These are phyloP conservation scores for Polyporus arcularius DNA, from an alignment of 768 basidiomycete genomes.

Conservation along the genomic window DNA sequence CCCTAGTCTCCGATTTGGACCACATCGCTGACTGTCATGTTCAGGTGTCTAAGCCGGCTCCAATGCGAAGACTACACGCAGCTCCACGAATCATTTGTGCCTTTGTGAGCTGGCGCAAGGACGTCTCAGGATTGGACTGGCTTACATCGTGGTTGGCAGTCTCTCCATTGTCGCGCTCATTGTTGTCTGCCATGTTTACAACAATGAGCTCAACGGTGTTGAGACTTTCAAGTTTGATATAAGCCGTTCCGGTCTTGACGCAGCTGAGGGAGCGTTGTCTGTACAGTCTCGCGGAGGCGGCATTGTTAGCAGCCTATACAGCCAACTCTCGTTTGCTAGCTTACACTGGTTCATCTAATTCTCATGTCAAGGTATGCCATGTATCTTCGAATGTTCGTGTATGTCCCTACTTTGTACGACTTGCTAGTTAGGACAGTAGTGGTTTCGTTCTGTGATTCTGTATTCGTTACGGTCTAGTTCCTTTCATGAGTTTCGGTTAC, in stretches of 20 bases:
- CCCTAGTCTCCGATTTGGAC: background rate
- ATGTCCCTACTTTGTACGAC: background rate
- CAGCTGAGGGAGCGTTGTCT: conserved; percentile 2
- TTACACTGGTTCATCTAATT: conserved; percentile 5
- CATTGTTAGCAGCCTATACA: conserved; percentile 6
- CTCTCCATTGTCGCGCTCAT: background rate
- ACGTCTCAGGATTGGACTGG: background rate
- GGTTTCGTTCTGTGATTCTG: background rate
- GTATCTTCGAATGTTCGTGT: background rate
- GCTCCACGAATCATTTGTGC: background rate
- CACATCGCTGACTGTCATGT: background rate
- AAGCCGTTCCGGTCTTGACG: background rate
- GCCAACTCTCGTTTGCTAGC: conserved; percentile 6
- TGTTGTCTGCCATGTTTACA: background rate
- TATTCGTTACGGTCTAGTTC: background rate
- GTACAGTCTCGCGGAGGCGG: background rate
- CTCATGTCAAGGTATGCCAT: conserved; percentile 4
- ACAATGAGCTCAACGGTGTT: background rate
- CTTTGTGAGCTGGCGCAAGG: background rate
- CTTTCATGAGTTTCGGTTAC: background rate
- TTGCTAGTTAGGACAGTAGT: no score
- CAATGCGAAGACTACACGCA: background rate
- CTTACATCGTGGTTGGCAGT: background rate
- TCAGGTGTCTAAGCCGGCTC: conserved; percentile 1
- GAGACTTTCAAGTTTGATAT: background rate